Evolutionary conservation across 768 basidiomycete genomes (phyloP).

Genomic region (Dendrothele bispora): DNA sequence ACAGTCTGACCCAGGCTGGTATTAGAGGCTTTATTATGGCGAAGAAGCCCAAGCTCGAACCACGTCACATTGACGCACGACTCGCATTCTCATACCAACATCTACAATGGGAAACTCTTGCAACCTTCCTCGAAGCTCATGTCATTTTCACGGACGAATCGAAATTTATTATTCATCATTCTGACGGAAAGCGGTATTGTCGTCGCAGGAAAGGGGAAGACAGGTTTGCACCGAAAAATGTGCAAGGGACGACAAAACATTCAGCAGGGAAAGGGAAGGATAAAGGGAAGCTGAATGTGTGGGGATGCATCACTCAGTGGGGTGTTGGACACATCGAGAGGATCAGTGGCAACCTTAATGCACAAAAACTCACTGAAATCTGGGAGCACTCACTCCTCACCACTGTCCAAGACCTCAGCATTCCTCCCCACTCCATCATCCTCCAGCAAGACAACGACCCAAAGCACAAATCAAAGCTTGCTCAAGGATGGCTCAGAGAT

Average conservation of each 20-base stretch:
- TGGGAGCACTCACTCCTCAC: background rate
- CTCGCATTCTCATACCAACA: background rate
- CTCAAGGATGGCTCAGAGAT: constrained; percentile 26
- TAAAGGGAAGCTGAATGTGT: background rate
- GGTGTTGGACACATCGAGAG: background rate
- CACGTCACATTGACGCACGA: background rate
- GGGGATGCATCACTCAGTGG: background rate
- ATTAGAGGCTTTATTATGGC: background rate
- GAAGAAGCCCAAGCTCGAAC: background rate
- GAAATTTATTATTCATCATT: background rate
- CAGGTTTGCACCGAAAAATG: background rate
- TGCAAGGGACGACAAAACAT: background rate
- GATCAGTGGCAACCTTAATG: background rate
- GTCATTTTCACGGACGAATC: background rate
- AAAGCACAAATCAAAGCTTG: constrained; percentile 32
- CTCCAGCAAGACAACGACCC: constrained; percentile 39
- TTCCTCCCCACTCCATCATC: background rate
- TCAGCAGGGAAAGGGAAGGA: background rate
- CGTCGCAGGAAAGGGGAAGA: background rate
- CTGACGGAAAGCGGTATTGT: background rate
- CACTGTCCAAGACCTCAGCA: background rate
- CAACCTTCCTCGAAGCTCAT: background rate
- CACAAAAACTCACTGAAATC: background rate
- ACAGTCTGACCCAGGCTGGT: background rate
- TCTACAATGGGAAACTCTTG: background rate